A percentile compares a stretch with the other conserved stretches of the same genome.
phyloP scores from a whole-genome alignment of 1,139 yeast species.

The Nadsonia starkeyi-henricii region DNA sequence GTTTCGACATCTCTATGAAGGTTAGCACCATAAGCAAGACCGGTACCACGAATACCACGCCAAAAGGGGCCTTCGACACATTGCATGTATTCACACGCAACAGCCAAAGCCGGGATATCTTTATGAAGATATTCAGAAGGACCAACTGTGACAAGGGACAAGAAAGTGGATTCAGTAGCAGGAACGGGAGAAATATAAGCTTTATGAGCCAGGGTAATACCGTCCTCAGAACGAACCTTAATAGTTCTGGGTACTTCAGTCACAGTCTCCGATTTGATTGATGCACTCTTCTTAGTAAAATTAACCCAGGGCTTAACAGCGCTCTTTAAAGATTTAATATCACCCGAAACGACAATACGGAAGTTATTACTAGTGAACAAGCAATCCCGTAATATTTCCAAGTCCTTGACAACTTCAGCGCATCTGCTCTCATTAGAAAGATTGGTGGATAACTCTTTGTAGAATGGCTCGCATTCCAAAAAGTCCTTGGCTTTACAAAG shows the following conservation, averaged over 20 bases:
- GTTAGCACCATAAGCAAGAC: slow-evolving; percentile 82
- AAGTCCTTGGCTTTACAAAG: slow-evolving; percentile 55
- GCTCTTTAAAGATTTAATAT: slow-evolving; percentile 24
- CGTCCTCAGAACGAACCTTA: slow-evolving; percentile 42
- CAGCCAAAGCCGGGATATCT: slow-evolving; percentile 57
- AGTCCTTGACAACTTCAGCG: slow-evolving; percentile 33
- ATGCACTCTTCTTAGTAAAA: not conserved
- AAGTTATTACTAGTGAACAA: slow-evolving; percentile 48
- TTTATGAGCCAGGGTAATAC: slow-evolving; percentile 35
- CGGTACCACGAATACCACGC: slow-evolving; percentile 93
- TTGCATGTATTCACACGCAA: slow-evolving; percentile 65
- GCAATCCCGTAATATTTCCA: slow-evolving; percentile 42
- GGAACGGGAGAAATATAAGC: slow-evolving; percentile 66
- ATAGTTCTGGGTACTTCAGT: slow-evolving; percentile 38
- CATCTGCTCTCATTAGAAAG: slow-evolving; percentile 36
- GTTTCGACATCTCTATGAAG: slow-evolving; percentile 47
- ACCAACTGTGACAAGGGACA: slow-evolving; percentile 45
- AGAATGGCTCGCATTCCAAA: slow-evolving; percentile 46
- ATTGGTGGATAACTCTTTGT: slow-evolving; percentile 28
- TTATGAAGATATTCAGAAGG: slow-evolving; percentile 51
- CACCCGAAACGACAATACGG: slow-evolving; percentile 62
- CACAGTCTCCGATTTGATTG: slow-evolving; percentile 1
- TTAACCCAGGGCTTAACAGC: not conserved
- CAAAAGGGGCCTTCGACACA: slow-evolving; percentile 96
- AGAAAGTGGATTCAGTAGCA: slow-evolving; percentile 76